Percentiles rank a stretch among this genome's conserved stretches.
Conservation (phyloP, 805 yeast genomes). For the Kodamaea leandrae region DNA sequence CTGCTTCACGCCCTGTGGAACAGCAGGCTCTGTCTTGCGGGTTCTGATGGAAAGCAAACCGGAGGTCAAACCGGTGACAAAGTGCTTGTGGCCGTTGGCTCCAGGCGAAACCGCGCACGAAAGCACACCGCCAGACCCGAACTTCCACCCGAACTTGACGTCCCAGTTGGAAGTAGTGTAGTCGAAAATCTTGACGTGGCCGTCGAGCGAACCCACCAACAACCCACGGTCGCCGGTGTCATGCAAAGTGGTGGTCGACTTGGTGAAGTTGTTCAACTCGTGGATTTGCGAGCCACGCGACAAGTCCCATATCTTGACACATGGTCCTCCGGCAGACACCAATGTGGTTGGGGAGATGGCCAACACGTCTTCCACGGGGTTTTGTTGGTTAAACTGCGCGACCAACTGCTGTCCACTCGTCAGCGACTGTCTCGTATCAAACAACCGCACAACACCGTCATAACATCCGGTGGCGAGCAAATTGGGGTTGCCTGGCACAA, state of each 20-base stretch:
- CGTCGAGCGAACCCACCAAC: slow-evolving; percentile 92
- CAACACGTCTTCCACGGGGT: slow-evolving; percentile 83
- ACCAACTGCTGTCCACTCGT: slow-evolving; percentile 45
- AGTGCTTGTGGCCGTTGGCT: slow-evolving; percentile 59
- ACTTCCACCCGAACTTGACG: slow-evolving; percentile 96
- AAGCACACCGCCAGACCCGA: slow-evolving; percentile 83
- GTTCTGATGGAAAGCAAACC: slow-evolving; percentile 90
- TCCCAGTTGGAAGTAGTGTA: slow-evolving; percentile 69
- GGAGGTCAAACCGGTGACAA: slow-evolving; percentile 84
- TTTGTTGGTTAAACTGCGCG: slow-evolving; percentile 60
- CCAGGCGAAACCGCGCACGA: slow-evolving; percentile 88
- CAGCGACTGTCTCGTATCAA: slow-evolving; percentile 63
- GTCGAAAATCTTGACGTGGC: slow-evolving; percentile 95
- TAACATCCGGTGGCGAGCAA: slow-evolving; percentile 91
- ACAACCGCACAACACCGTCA: slow-evolving; percentile 81
- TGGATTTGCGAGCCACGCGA: slow-evolving; percentile 69
- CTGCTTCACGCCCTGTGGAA: slow-evolving; percentile 47
- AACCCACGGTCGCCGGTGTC: slow-evolving; percentile 74
- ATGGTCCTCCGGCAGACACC: slow-evolving; percentile 77
- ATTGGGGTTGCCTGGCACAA: slow-evolving; percentile 72
- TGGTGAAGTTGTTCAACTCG: slow-evolving; percentile 83
- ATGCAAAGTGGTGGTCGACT: slow-evolving; percentile 85
- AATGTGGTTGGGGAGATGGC: slow-evolving; percentile 73
- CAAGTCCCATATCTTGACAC: slow-evolving; percentile 88
- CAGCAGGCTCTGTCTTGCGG: slow-evolving; percentile 64